phyloP scores from a whole-genome alignment of 2,329 filamentous ascomycete genomes.

The Aspergillus sclerotialis region DNA sequence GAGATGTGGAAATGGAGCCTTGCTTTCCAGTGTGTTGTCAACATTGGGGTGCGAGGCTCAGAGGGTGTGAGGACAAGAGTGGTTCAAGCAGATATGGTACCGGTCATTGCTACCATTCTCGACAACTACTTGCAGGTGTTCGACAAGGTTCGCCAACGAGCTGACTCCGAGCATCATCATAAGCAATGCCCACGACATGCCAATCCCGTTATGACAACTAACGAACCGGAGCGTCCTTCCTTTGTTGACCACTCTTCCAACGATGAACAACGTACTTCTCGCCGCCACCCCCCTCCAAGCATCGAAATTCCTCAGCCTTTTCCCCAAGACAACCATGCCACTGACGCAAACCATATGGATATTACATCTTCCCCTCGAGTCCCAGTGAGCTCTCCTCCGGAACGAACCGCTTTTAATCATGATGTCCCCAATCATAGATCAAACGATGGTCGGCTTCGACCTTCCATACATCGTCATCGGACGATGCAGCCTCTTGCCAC shows the following conservation, averaged over 20 bases:
- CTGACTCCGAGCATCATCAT: conserved; percentile 57
- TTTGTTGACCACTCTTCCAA: conserved; percentile 48
- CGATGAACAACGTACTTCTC: conserved; percentile 51
- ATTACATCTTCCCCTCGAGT: conserved; percentile 57
- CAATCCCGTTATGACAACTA: conserved; percentile 21
- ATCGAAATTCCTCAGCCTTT: conserved; percentile 66
- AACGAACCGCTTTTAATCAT: conserved; percentile 58
- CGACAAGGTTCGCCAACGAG: conserved; percentile 81
- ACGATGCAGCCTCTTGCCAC: conserved; percentile 61
- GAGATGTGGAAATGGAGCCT: conserved; percentile 99
- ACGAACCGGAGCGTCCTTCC: conserved; percentile 23
- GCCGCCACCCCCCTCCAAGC: conserved; percentile 76
- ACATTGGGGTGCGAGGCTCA: conserved; percentile 93
- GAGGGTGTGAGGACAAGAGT: conserved; percentile 90
- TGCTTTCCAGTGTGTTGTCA: conserved; percentile 97
- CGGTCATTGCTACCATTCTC: conserved; percentile 94
- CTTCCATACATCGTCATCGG: conserved; percentile 46
- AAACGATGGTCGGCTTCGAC: conserved; percentile 31
- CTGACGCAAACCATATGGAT: conserved; percentile 51
- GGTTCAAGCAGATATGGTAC: conserved; percentile 98
- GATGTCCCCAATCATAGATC: conserved; percentile 45
- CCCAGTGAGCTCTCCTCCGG: conserved; percentile 63
- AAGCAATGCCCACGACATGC: conserved; percentile 1
- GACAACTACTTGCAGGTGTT: conserved; percentile 98
- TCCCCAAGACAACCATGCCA: conserved; percentile 41